phyloP scores from a whole-genome alignment of 164 flowering plant genomes.

The Vitis rupestris region DNA sequence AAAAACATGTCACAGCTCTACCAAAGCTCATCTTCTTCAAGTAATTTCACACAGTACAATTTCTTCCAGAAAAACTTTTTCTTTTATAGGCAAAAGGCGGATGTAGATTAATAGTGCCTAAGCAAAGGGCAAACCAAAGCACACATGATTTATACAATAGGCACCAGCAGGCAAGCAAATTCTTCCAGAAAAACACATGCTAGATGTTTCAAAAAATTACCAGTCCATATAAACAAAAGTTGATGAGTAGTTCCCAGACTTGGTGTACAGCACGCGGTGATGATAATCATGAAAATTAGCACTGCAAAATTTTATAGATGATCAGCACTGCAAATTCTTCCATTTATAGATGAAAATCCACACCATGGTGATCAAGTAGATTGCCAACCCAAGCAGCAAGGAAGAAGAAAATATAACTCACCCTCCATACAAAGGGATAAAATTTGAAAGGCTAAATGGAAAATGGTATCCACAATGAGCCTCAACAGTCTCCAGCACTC shows the following conservation, averaged over 20 bases:
- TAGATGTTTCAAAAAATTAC: conserved; percentile 37
- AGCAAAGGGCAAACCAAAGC: not conserved
- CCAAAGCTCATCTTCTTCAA: too few species aligned
- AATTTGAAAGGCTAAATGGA: conserved; percentile 94
- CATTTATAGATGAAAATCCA: too few species aligned
- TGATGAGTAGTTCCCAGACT: conserved; percentile 96
- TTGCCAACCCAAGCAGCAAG: not conserved
- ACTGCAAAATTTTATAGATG: conserved; percentile 35
- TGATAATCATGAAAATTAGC: conserved; percentile 99
- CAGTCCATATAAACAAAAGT: conserved; percentile 96
- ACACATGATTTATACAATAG: not conserved
- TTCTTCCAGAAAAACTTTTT: too few species aligned
- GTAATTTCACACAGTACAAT: too few species aligned
- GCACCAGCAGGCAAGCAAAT: not conserved
- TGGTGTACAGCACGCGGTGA: conserved; percentile 93
- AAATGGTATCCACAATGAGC: conserved; percentile 99
- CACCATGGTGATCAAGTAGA: not conserved
- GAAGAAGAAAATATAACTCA: conserved; percentile 26
- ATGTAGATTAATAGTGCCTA: too few species aligned
- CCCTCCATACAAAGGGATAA: conserved; percentile 94
- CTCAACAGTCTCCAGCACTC: conserved; percentile 98
- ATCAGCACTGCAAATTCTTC: not conserved
- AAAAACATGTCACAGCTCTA: too few species aligned
- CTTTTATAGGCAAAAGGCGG: too few species aligned
- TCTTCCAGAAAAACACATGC: too few species aligned